Conservation (phyloP, 352 stramenopile species). For the Blastocystis sp. region DNA sequence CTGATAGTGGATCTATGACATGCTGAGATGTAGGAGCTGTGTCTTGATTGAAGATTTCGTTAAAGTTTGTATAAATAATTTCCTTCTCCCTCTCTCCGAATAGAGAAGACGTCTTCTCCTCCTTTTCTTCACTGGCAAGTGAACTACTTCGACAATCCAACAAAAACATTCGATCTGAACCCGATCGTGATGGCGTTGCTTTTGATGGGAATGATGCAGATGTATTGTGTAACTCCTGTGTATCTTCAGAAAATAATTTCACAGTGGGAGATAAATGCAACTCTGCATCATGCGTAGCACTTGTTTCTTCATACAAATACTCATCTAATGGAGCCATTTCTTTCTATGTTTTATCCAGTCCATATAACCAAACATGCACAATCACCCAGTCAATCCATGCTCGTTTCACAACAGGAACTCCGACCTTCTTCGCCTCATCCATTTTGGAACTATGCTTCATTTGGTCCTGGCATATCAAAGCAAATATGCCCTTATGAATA, state of each 20-base stretch:
- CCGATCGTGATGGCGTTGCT: neutral
- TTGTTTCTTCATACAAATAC: neutral
- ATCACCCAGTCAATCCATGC: slow-evolving; percentile 37
- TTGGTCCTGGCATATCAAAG: slow-evolving; percentile 49
- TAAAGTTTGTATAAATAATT: slow-evolving; percentile 37
- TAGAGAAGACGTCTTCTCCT: neutral
- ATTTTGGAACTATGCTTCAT: neutral
- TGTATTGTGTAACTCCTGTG: no score
- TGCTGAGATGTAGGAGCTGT: neutral
- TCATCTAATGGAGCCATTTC: neutral
- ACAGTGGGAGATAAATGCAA: neutral
- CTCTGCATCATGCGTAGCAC: neutral
- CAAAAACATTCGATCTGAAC: neutral
- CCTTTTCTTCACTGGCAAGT: neutral
- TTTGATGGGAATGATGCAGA: neutral
- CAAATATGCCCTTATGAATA: neutral
- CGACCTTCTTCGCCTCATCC: neutral
- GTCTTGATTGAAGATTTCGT: neutral
- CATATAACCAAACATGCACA: neutral
- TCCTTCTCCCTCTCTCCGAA: slow-evolving; percentile 7
- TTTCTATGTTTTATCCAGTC: neutral
- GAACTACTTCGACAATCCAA: neutral
- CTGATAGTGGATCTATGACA: neutral
- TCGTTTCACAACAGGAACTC: neutral
- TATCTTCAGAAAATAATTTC: neutral